Conservation (phyloP, 1,139 yeast species). For the Kodamaea suecica region DNA sequence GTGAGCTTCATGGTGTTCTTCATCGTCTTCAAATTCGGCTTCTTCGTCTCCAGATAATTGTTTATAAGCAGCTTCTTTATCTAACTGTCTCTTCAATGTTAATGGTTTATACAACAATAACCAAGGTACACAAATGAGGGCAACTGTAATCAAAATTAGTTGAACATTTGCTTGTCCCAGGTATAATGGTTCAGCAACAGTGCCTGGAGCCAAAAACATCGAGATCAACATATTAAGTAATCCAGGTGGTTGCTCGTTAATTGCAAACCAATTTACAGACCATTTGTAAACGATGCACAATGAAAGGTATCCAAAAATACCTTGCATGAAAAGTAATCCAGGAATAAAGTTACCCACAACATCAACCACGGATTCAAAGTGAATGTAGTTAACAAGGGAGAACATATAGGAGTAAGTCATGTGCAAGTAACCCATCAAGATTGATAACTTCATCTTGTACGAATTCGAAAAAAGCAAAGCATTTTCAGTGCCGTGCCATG, state of each 20-base stretch:
- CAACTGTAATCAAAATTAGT: conserved; percentile 53
- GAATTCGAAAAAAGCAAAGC: conserved; percentile 71
- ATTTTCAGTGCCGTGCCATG: conserved; percentile 84
- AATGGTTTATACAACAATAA: conserved; percentile 64
- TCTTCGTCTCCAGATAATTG: conserved; percentile 20
- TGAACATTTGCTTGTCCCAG: conserved; percentile 63
- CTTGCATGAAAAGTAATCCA: conserved; percentile 77
- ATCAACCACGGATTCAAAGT: conserved; percentile 60
- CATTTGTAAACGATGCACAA: conserved; percentile 74
- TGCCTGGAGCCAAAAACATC: conserved; percentile 79
- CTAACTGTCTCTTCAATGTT: conserved; percentile 42
- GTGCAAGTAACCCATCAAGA: conserved; percentile 74
- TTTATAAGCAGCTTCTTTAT: conserved; percentile 37
- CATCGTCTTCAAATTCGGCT: conserved; percentile 38
- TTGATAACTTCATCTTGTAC: conserved; percentile 77
- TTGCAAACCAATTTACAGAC: conserved; percentile 73
- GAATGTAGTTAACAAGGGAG: conserved; percentile 61
- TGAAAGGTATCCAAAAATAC: conserved; percentile 75
- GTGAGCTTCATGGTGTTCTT: conserved; percentile 53
- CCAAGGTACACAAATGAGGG: conserved; percentile 77
- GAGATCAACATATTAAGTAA: conserved; percentile 76
- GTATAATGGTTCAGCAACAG: conserved; percentile 62
- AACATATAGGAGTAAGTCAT: conserved; percentile 73
- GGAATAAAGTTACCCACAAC: conserved; percentile 77
- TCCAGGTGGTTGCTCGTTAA: conserved; percentile 71